phyloP scores from a whole-genome alignment of 2,329 filamentous ascomycete species.

The Diplocarpon mali region DNA sequence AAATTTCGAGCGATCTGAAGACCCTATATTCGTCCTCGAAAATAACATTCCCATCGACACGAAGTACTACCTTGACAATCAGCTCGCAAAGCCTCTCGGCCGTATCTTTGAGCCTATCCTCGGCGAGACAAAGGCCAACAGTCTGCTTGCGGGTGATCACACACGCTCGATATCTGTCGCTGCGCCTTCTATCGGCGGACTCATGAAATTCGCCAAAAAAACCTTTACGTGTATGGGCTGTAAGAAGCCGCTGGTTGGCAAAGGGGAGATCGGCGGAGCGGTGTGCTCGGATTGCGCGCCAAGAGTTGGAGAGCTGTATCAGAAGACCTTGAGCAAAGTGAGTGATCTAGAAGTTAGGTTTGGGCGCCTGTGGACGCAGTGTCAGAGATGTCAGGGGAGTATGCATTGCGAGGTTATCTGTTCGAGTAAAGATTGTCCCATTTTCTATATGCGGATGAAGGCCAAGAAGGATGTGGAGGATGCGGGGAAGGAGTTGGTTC shows the following conservation, averaged over 20 bases:
- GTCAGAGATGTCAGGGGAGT: conserved; percentile 92
- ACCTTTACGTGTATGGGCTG: conserved; percentile 98
- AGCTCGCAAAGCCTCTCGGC: conserved; percentile 84
- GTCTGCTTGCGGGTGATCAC: conserved; percentile 82
- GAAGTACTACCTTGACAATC: conserved; percentile 97
- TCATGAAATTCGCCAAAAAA: conserved; percentile 99
- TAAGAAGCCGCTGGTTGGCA: conserved; percentile 83
- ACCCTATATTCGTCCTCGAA: conserved; percentile 93
- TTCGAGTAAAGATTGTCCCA: conserved; percentile 90
- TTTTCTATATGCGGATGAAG: conserved; percentile 99
- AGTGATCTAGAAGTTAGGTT: conserved; percentile 91
- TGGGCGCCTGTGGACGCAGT: conserved; percentile 91
- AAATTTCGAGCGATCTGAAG: conserved; percentile 95
- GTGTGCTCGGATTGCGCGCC: conserved; percentile 80
- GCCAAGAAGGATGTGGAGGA: conserved; percentile 98
- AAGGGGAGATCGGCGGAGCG: conserved; percentile 71
- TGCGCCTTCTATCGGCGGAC: conserved; percentile 77
- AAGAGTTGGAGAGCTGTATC: conserved; percentile 84
- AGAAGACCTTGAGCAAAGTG: conserved; percentile 76
- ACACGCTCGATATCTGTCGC: conserved; percentile 91
- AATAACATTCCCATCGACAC: conserved; percentile 98
- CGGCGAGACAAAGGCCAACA: conserved; percentile 81
- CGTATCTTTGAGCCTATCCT: conserved; percentile 98
- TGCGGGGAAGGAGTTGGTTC: conserved; percentile 73
- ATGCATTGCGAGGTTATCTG: conserved; percentile 99